Percentiles rank a stretch among this genome's conserved stretches.
Evolutionary conservation across 345 rosid genomes (phyloP).

Genomic region (Passiflora organensis): DNA sequence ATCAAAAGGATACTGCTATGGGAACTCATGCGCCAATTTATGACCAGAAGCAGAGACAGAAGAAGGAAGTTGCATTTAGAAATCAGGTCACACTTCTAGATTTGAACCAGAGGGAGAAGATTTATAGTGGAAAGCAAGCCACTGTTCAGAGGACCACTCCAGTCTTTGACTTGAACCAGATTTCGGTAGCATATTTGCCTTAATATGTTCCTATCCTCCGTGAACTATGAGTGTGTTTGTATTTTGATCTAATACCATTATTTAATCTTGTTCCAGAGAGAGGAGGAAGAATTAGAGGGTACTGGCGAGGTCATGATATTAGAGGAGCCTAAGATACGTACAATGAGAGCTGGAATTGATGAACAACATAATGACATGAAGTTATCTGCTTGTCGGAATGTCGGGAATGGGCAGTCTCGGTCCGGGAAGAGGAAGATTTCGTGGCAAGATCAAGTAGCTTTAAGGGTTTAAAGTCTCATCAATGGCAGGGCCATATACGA

Average conservation of each 20-base stretch:
- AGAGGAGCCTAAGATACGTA: conserved; percentile 38
- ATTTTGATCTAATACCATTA: conserved; percentile 6
- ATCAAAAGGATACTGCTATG: conserved; percentile 13
- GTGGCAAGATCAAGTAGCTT: conserved; percentile 93
- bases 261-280: conserved; percentile 43
- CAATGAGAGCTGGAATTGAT: conserved; percentile 33
- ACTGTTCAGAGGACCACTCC: conserved; percentile 27
- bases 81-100: conserved; percentile 15
- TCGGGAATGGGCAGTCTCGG: conserved; percentile 44
- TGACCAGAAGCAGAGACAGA: conserved; percentile 44
- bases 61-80: conserved; percentile 24
- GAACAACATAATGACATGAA: conserved; percentile 49
- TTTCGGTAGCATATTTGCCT: conserved; percentile 49
- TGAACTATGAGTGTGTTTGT: not conserved
- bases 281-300: conserved; percentile 59
- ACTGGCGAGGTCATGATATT: conserved; percentile 27
- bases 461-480: conserved; percentile 49
- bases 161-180: conserved; percentile 74
- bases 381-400: conserved; percentile 52
- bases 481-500: conserved; percentile 1
- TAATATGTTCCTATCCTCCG: not conserved
- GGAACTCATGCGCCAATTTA: conserved; percentile 14
- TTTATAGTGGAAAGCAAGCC: conserved; percentile 38
- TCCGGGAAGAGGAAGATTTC: conserved; percentile 83
- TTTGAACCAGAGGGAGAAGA: conserved; percentile 34